phyloP scores from a whole-genome alignment of 768 basidiomycete species.

The Panaeolus cyanescens region DNA sequence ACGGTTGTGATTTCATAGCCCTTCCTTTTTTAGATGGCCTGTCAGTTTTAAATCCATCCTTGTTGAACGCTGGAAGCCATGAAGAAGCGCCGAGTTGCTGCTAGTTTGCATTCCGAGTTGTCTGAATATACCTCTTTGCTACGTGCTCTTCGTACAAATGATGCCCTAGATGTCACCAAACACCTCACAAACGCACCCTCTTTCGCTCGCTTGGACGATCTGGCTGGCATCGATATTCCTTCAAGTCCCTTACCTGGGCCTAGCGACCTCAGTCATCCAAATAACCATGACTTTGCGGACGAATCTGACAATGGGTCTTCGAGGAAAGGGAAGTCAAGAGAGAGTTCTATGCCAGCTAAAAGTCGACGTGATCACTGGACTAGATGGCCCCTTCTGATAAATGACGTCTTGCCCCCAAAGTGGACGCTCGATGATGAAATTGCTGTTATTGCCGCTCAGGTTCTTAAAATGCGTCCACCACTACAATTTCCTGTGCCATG shows the following conservation, averaged over 20 bases:
- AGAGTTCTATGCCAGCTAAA: constrained; percentile 14
- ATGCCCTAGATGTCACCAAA: constrained; percentile 57
- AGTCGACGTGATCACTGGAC: constrained; percentile 60
- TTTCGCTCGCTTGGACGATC: constrained; percentile 9
- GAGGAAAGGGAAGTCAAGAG: constrained; percentile 23
- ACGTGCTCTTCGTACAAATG: constrained; percentile 59
- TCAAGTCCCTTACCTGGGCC: constrained; percentile 14
- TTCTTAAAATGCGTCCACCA: constrained; percentile 25
- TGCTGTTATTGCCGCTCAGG: constrained; percentile 41
- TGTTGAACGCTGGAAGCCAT: constrained; percentile 15
- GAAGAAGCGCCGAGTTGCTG: constrained; percentile 49
- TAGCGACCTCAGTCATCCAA: constrained; percentile 15
- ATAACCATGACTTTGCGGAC: constrained; percentile 1
- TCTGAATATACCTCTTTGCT: constrained; percentile 68
- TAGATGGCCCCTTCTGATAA: constrained; percentile 68
- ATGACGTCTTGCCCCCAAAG: constrained; percentile 66
- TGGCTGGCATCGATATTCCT: background rate
- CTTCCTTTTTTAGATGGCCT: background rate
- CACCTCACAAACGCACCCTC: constrained; percentile 43
- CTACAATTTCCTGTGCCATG: constrained; percentile 13
- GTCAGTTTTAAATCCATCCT: background rate
- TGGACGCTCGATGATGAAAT: constrained; percentile 77
- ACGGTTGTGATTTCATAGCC: constrained; percentile 8
- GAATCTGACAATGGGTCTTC: background rate
- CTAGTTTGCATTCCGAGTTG: constrained; percentile 62